phyloP scores from a whole-genome alignment of 371 early-diverging fungal species.

The Encephalitozoon romaleae region DNA sequence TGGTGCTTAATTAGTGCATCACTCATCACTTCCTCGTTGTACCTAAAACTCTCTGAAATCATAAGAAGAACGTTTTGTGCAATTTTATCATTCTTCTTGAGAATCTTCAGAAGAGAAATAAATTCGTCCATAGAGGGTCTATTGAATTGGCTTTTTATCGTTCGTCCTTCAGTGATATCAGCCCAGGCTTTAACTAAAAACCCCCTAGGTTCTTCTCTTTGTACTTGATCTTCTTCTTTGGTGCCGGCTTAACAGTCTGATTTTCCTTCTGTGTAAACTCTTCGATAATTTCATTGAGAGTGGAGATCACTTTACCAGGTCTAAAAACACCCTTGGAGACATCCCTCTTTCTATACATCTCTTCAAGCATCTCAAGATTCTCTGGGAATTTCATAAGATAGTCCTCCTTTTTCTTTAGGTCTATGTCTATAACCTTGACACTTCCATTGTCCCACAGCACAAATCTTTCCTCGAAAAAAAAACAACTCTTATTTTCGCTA shows the following conservation, averaged over 20 bases:
- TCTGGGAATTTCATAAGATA: not conserved
- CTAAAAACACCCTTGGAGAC: not conserved
- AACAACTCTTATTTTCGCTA: not conserved
- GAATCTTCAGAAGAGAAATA: not conserved
- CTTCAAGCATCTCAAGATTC: not conserved
- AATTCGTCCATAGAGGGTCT: conserved; percentile 14
- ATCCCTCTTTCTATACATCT: not conserved
- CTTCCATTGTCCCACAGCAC: not conserved
- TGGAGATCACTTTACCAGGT: not conserved
- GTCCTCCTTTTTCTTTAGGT: not conserved
- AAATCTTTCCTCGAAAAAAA: not conserved
- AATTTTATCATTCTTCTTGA: conserved; percentile 24
- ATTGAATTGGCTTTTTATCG: not conserved
- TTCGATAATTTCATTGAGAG: not conserved
- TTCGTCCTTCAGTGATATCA: not conserved
- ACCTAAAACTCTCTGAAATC: conserved; percentile 16
- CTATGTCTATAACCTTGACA: not conserved
- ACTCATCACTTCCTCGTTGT: not conserved
- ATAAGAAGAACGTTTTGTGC: conserved; percentile 17
- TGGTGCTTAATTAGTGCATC: conserved; percentile 5
- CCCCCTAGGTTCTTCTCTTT: not conserved
- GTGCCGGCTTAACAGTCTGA: not conserved
- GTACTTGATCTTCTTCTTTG: not conserved
- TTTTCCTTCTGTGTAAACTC: not conserved
- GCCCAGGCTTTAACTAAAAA: not conserved